A percentile compares a stretch with the other conserved stretches of the same genome.
Conservation (phyloP, 2,329 filamentous ascomycete genomes). For the Pezicula neosporulosa region DNA sequence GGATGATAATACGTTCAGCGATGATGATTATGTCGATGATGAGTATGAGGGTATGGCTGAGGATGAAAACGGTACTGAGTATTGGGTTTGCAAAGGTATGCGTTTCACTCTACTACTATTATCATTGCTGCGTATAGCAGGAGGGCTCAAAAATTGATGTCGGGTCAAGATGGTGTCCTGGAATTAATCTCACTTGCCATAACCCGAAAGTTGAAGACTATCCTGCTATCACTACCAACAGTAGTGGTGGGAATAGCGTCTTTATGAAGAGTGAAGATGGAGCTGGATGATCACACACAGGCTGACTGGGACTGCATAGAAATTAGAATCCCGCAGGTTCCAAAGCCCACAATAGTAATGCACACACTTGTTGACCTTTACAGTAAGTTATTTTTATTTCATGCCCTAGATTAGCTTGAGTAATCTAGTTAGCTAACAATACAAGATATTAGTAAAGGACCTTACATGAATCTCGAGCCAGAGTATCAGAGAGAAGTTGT, state of each 20-base stretch:
- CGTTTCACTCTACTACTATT: conserved; percentile 1
- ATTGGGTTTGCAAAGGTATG: conserved; percentile 23
- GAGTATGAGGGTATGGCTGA: conserved; percentile 25
- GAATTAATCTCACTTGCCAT: too few species aligned
- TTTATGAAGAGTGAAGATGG: too few species aligned
- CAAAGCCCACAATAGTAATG: conserved; percentile 20
- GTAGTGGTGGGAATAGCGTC: too few species aligned
- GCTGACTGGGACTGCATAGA: conserved; percentile 4
- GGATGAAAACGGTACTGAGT: conserved; percentile 10
- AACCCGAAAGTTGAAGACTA: too few species aligned
- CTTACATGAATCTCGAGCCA: conserved; percentile 37
- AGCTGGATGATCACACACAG: too few species aligned
- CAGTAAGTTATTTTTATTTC: conserved; percentile 8
- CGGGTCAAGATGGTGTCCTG: too few species aligned
- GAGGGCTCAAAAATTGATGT: too few species aligned
- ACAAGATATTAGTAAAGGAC: conserved; percentile 24
- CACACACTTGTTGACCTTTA: conserved; percentile 17
- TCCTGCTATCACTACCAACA: too few species aligned
- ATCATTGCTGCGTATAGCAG: conserved; percentile 2
- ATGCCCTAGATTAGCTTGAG: too few species aligned
- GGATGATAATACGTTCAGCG: conserved; percentile 15
- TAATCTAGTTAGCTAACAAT: conserved; percentile 6
- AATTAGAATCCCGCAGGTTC: conserved; percentile 26
- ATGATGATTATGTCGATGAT: conserved; percentile 11
- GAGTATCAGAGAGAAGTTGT: conserved; percentile 44